Evolutionary conservation across 352 stramenopile species (phyloP).

Genomic region (Globisporangium echinulatum): DNA sequence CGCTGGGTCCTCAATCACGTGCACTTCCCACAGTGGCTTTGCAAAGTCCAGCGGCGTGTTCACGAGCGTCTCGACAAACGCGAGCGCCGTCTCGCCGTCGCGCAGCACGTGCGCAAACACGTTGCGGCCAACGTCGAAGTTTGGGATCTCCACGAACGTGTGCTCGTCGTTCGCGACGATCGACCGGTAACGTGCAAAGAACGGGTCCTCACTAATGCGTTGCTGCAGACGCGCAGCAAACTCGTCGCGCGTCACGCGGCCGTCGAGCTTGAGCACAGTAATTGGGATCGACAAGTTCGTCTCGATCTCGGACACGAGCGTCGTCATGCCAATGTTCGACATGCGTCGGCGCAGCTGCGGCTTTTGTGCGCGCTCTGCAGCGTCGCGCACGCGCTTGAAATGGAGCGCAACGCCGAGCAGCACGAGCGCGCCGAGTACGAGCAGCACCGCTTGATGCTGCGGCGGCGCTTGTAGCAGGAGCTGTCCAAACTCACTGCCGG

Average conservation of each 20-base stretch:
- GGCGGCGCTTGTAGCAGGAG: slow-evolving; percentile 12
- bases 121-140: slow-evolving; percentile 50
- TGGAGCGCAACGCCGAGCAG: slow-evolving; percentile 13
- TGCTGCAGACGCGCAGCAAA: slow-evolving; percentile 44
- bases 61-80: slow-evolving; percentile 59
- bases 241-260: slow-evolving; percentile 32
- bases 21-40: slow-evolving; percentile 73
- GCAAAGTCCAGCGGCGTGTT: slow-evolving; percentile 61
- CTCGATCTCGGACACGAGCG: slow-evolving; percentile 61
- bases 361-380: slow-evolving; percentile 7
- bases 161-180: slow-evolving; percentile 35
- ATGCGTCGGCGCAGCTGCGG: slow-evolving; percentile 46
- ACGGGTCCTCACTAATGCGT: slow-evolving; percentile 44
- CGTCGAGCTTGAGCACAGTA: slow-evolving; percentile 49
- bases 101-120: slow-evolving; percentile 49
- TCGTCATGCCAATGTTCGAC: slow-evolving; percentile 65
- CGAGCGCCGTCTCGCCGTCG: slow-evolving; percentile 47
- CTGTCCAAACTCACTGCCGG: slow-evolving; percentile 3
- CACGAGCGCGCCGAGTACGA: slow-evolving; percentile 13
- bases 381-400: slow-evolving; percentile 2
- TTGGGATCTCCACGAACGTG: slow-evolving; percentile 51
- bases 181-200: slow-evolving; percentile 70
- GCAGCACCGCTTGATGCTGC: slow-evolving; percentile 13
- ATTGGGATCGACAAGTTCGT: slow-evolving; percentile 77
- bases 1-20: slow-evolving; percentile 44